phyloP scores from a whole-genome alignment of 2,329 filamentous ascomycete genomes.

The Aspergillus pseudoviridinutans region DNA sequence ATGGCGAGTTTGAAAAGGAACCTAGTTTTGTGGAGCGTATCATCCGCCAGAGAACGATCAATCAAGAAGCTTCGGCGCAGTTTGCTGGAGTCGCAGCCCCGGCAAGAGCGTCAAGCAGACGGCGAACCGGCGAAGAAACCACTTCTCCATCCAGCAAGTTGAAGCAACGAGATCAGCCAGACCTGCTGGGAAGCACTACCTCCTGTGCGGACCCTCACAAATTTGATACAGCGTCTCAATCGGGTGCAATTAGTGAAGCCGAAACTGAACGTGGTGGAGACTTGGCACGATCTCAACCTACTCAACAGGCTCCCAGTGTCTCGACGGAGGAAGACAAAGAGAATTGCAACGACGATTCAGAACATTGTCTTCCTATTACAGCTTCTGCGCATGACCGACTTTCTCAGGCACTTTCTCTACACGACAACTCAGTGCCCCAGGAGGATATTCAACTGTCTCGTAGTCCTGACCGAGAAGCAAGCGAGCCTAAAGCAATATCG shows the following conservation, averaged over 20 bases:
- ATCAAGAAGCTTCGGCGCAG: constrained; percentile 32
- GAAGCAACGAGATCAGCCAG: constrained; percentile 5
- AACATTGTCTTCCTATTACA: constrained; percentile 26
- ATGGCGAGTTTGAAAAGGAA: constrained; percentile 43
- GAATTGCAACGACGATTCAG: constrained; percentile 33
- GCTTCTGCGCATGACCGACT: constrained; percentile 35
- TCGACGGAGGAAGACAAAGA: constrained; percentile 46
- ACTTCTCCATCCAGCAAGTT: constrained; percentile 2
- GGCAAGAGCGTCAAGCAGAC: constrained; percentile 17
- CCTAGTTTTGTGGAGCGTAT: constrained; percentile 36
- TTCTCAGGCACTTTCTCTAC: constrained; percentile 34
- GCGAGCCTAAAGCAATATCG: constrained; percentile 21
- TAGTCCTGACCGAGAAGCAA: constrained; percentile 3
- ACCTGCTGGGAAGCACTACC: constrained; percentile 6
- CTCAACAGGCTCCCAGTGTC: constrained; percentile 25
- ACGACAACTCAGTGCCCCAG: constrained; percentile 15
- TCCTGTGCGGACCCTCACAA: constrained; percentile 17
- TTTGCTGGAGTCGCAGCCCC: constrained; percentile 35
- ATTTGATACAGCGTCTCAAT: constrained; percentile 16
- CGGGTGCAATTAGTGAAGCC: constrained; percentile 34
- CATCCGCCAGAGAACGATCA: constrained; percentile 29
- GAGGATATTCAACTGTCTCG: not conserved
- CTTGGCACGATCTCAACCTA: constrained; percentile 19
- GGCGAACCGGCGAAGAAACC: not conserved
- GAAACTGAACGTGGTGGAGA: constrained; percentile 48